A percentile compares a stretch with the other conserved stretches of the same genome.
phyloP scores from a whole-genome alignment of 805 yeast species.

The Candida arabinofermentans region DNA sequence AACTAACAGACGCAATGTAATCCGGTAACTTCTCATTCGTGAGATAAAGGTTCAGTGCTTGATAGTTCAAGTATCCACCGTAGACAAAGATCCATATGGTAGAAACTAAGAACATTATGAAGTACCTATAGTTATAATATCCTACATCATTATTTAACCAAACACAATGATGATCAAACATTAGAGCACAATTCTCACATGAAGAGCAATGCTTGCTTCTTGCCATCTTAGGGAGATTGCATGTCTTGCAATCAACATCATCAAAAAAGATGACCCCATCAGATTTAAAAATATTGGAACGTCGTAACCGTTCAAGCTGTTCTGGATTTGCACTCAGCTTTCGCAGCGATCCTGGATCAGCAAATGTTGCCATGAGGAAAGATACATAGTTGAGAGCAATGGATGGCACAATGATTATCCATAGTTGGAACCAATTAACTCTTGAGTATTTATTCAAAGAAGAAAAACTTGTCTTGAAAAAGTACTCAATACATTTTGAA shows the following conservation, averaged over 20 bases:
- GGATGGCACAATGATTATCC: slow-evolving; percentile 28
- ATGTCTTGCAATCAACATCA: slow-evolving; percentile 39
- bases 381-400: slow-evolving; percentile 32
- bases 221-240: slow-evolving; percentile 67
- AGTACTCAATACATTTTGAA: slow-evolving; percentile 23
- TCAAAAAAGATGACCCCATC: slow-evolving; percentile 31
- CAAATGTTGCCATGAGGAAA: slow-evolving; percentile 36
- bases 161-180: slow-evolving; percentile 62
- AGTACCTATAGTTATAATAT: slow-evolving; percentile 46
- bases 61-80: slow-evolving; percentile 37
- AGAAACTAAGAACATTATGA: slow-evolving; percentile 37
- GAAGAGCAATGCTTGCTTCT: slow-evolving; percentile 71
- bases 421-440: slow-evolving; percentile 10
- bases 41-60: slow-evolving; percentile 17
- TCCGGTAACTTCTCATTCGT: slow-evolving; percentile 9
- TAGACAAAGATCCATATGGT: slow-evolving; percentile 34
- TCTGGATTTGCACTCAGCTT: slow-evolving; percentile 10
- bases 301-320: slow-evolving; percentile 5
- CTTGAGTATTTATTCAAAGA: slow-evolving; percentile 6
- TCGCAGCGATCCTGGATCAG: slow-evolving; percentile 39
- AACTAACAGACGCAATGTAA: slow-evolving; percentile 14
- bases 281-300: background rate
- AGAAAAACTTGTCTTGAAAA: slow-evolving; percentile 21
- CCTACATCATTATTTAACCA: slow-evolving; percentile 57
- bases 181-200: slow-evolving; percentile 60